Base-by-base conservation (phyloP, 306 rosid species). In the Citrullus colocynthis region DNA sequence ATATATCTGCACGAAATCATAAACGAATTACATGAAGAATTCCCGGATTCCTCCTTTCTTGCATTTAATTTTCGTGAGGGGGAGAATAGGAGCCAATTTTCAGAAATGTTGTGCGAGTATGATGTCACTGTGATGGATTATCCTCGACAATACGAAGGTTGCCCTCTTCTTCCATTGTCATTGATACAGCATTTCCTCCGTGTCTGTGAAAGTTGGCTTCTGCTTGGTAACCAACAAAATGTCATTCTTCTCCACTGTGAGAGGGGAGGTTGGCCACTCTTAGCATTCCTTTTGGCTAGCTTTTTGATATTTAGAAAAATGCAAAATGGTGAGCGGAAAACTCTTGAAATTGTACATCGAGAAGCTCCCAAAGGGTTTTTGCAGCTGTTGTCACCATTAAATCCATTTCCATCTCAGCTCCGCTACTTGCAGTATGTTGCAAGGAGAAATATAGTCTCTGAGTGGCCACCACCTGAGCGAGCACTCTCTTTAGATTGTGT, bases 181-280 rank as follows among this genome's bases (percentile, higher is more conserved):
- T 85, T 92, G 59, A 82, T 92, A 81, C 98, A 95, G 71, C 98
- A 95, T 82, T 92, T 94, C 80, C 98, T 95, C 74, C 90, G 96
- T 28, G 90, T 88, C 60, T 95, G 93, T 61, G 98, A 92, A 79
- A 88, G 88, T 75, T 95, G 98, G 97, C 91, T 95, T 70, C 80
- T 84, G 18, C 85, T 83, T 30, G 88, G 91, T 49, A 87, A 85
- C 49, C 92, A 92, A 30, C 95, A 90, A 65, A 87, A 86, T 77
- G 79, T 95, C 70, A 85, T 95, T 66, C 88, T 95, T 80, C 87
- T 94, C 51, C 98, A 94, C 70, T 92, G 98, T 60, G 98, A 94
- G 82, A 89, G 98, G 76, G 98, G 98, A 32, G 98, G 96, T 60
- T 94, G 98, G 98, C 97, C 98, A 48, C 92, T 92, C 56, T 84